Evolutionary conservation across 2,329 filamentous ascomycete species (phyloP), one percentile per base, ranked within the genome.

Genomic region (Trichoderma sp.): DNA sequence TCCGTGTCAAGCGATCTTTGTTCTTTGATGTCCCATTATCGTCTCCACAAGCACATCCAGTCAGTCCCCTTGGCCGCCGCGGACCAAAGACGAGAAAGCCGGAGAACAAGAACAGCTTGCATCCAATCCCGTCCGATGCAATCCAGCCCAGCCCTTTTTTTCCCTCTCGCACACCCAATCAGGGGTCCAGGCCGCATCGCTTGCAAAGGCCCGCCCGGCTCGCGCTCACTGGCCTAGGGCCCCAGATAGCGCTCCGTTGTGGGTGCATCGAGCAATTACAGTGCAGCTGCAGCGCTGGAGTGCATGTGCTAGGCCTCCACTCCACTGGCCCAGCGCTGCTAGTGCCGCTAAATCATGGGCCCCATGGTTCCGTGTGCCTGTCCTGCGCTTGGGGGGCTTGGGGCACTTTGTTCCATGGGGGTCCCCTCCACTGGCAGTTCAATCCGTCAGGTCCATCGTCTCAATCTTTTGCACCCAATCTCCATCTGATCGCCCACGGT

Each of bases 401-500:
- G 50, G 50, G 50, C 26, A 19, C 7, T 17, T 51, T 51, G 47
- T 63, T 63, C 59, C 50, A 63, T 63, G 41, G 59, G 50, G 59
- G 59, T 54, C 41, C 48, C 50, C 50, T 63, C 59, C 59, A 63
- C 50, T 54, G 30, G 30, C 30, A 30, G 30, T 30, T 30, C 21
- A 24, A 24, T 24, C 30, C 30, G 30, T 30, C 30, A 30, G 30
- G 41, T 34, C 50, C 50, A 63, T 54, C 41, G 24, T n/a, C 34
- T 39, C 34, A 39, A 39, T 62, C 52, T 54, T 55, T 51, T 60
- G 34, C 57, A 60, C 59, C 59, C 59, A 63, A 55, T 63, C 59
- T 63, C 59, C 59, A 63, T 63, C 59, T 45, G 59, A 63, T 63
- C 50, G 59, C 52, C 59, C 59, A 54, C 50, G 44, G 59, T 55